Conservation (phyloP, 805 yeast genomes). For the Brettanomyces nanus region DNA sequence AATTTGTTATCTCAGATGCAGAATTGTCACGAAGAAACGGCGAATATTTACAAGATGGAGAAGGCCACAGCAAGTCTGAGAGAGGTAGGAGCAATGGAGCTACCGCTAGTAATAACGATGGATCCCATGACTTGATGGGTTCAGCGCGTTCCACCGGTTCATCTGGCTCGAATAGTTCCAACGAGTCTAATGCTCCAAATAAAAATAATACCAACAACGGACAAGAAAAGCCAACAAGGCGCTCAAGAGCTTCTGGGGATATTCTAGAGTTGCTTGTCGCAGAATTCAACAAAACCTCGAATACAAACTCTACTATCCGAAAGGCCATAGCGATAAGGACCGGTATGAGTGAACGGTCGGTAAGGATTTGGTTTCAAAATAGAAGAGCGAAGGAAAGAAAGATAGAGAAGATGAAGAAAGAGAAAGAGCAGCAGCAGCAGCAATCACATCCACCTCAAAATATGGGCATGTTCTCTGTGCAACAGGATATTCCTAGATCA, state of each 20-base stretch:
- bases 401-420: conserved; percentile 39
- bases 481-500: background rate
- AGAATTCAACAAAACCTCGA: conserved; percentile 66
- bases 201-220: background rate
- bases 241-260: conserved; percentile 48
- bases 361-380: conserved; percentile 90
- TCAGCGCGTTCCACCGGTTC: no score
- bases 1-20: no score
- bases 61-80: background rate
- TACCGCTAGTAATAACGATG: conserved; percentile 1
- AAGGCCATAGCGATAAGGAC: conserved; percentile 63
- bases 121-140: conserved; percentile 8
- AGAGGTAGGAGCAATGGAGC: background rate
- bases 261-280: conserved; percentile 57
- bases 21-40: no score
- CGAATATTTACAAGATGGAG: background rate
- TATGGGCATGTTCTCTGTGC: background rate
- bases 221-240: conserved; percentile 11
- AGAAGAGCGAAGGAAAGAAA: conserved; percentile 73
- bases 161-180: no score
- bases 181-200: no score
- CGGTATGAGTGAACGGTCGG: conserved; percentile 81
- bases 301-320: conserved; percentile 67
- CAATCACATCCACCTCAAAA: background rate
- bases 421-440: conserved; percentile 8